Percentiles rank a stretch among this genome's conserved stretches.
phyloP scores from a whole-genome alignment of 83 land plant species.

The Picea abies region DNA sequence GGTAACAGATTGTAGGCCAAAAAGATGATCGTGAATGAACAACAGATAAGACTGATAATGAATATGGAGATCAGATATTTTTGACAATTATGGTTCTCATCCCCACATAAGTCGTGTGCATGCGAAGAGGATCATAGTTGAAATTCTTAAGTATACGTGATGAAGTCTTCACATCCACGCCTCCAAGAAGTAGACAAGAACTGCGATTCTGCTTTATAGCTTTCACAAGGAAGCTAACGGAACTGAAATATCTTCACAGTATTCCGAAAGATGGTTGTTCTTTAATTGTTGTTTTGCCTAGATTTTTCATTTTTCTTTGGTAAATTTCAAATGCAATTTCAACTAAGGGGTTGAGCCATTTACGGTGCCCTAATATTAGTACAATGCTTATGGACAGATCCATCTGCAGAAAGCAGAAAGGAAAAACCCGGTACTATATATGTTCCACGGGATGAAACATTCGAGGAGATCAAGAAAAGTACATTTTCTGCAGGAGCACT shows the following conservation, averaged over 20 bases:
- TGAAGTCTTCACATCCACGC: too few species aligned
- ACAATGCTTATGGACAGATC: slow-evolving; percentile 35
- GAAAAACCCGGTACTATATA: slow-evolving; percentile 66
- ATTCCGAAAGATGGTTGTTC: not conserved
- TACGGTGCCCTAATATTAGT: not conserved
- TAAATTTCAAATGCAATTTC: not conserved
- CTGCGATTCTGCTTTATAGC: too few species aligned
- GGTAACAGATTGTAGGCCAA: too few species aligned
- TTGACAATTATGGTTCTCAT: too few species aligned
- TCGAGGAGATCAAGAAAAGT: slow-evolving; percentile 81
- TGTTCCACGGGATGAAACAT: slow-evolving; percentile 95
- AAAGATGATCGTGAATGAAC: too few species aligned
- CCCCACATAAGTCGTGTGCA: too few species aligned
- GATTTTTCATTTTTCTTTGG: not conserved
- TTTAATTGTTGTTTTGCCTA: not conserved
- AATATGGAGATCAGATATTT: too few species aligned
- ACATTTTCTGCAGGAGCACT: slow-evolving; percentile 73
- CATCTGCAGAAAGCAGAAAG: slow-evolving; percentile 43
- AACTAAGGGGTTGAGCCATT: not conserved
- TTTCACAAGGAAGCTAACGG: not conserved
- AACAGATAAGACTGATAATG: too few species aligned
- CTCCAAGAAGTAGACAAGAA: too few species aligned
- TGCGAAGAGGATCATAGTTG: too few species aligned
- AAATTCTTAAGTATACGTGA: too few species aligned
- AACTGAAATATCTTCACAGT: not conserved